Evolutionary conservation across 2,329 filamentous ascomycete genomes (phyloP).

Genomic region (Calonectria crousiana): DNA sequence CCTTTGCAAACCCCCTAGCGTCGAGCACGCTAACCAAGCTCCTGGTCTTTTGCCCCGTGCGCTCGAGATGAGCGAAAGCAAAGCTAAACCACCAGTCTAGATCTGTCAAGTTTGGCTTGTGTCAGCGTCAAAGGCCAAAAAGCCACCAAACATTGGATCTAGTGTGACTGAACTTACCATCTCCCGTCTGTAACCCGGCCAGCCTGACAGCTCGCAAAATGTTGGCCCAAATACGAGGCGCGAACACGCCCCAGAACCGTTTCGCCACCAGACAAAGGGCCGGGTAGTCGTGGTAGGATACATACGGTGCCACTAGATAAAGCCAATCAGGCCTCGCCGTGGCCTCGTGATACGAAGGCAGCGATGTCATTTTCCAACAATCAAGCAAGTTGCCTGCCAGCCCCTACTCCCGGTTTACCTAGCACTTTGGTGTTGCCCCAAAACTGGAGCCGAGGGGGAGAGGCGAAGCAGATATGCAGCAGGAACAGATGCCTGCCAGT

Average conservation of each 20-base stretch:
- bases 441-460: neutral
- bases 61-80: constrained; percentile 53
- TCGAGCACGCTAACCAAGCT: constrained; percentile 61
- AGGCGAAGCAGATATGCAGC: neutral
- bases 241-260: constrained; percentile 62
- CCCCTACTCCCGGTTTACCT: neutral
- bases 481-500: neutral
- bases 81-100: constrained; percentile 63
- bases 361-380: constrained; percentile 43
- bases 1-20: constrained; percentile 57
- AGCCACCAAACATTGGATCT: neutral
- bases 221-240: constrained; percentile 66
- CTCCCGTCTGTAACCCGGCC: constrained; percentile 56
- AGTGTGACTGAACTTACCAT: constrained; percentile 53
- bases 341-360: constrained; percentile 69
- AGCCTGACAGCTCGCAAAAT: constrained; percentile 55
- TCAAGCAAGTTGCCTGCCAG: neutral
- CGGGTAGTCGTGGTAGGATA: constrained; percentile 56
- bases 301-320: constrained; percentile 58
- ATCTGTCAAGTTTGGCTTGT: constrained; percentile 52
- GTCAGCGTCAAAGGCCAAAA: constrained; percentile 21
- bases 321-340: constrained; percentile 62
- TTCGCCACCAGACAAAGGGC: constrained; percentile 62
- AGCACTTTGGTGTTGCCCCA: neutral
- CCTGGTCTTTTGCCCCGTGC: constrained; percentile 53